Percentiles rank a stretch among this genome's conserved stretches.
Conservation (phyloP, 306 rosid genomes). For the Vigna reflexopilosa region DNA sequence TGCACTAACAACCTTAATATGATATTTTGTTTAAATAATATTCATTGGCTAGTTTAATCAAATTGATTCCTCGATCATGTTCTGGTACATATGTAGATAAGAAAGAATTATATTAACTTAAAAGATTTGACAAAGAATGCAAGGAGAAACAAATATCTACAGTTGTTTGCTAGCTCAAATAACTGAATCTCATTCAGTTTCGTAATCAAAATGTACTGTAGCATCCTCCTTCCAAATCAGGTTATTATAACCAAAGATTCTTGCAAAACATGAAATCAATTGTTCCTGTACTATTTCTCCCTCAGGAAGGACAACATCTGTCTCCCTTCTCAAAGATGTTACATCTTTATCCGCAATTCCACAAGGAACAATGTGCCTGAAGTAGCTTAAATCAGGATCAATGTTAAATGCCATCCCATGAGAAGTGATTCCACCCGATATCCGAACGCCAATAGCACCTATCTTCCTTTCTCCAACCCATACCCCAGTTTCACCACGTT, state of each 20-base stretch:
- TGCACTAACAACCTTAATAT: not conserved
- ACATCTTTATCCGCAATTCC: constrained; percentile 82
- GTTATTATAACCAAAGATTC: constrained; percentile 63
- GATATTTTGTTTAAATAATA: constrained; percentile 1
- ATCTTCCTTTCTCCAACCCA: constrained; percentile 93
- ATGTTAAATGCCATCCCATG: constrained; percentile 50
- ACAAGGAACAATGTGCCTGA: constrained; percentile 88
- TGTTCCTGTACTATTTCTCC: constrained; percentile 71
- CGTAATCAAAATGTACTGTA: constrained; percentile 41
- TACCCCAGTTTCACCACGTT: constrained; percentile 73
- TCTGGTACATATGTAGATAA: not conserved
- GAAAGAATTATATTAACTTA: constrained; percentile 17
- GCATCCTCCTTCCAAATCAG: constrained; percentile 67
- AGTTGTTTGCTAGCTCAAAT: constrained; percentile 30
- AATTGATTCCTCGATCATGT: constrained; percentile 2
- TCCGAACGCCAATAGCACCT: constrained; percentile 78
- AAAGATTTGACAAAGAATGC: constrained; percentile 34
- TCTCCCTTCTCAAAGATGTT: constrained; percentile 83
- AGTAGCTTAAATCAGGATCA: constrained; percentile 82
- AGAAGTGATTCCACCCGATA: constrained; percentile 67
- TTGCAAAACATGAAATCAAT: constrained; percentile 79
- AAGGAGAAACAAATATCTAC: constrained; percentile 9
- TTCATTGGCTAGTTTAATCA: not conserved
- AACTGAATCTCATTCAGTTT: constrained; percentile 47
- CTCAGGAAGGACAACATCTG: constrained; percentile 58